These are phyloP conservation scores for Camellia japonica DNA, from an alignment of 148 eudicot species.

Conservation along the genomic window DNA sequence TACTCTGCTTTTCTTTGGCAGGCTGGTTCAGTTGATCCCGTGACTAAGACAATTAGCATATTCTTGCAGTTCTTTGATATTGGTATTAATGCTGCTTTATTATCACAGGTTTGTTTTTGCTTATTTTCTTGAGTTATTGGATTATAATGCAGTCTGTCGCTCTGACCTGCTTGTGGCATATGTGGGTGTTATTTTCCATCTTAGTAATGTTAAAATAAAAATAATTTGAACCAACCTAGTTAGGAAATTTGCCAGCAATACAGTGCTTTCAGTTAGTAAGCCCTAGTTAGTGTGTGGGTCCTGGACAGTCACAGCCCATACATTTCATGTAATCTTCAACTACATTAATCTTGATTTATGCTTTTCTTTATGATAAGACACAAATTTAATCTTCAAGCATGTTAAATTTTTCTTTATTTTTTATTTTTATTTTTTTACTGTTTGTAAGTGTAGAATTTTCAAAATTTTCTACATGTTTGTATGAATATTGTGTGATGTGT, in stretches of 20 bases:
- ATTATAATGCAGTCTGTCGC: not conserved
- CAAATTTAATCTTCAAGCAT: not conserved
- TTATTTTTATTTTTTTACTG: no score
- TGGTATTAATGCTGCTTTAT: constrained; percentile 76
- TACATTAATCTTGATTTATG: not conserved
- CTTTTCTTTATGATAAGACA: no score
- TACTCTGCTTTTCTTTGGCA: constrained; percentile 31
- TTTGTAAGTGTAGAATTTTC: no score
- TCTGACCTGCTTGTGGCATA: not conserved
- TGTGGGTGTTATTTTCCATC: not conserved
- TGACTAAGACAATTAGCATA: constrained; percentile 85
- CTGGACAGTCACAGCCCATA: not conserved
- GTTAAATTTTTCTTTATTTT: no score
- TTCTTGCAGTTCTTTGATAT: constrained; percentile 90
- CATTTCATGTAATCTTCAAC: not conserved
- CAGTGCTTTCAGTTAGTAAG: not conserved
- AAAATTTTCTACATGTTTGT: no score
- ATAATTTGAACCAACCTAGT: not conserved
- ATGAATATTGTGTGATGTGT: no score
- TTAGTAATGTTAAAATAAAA: not conserved
- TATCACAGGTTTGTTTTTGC: constrained; percentile 71
- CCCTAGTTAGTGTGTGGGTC: not conserved
- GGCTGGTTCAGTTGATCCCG: constrained; percentile 99
- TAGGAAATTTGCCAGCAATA: not conserved
- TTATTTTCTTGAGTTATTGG: not conserved